A percentile compares a stretch with the other conserved stretches of the same genome.
phyloP scores from a whole-genome alignment of 345 rosid genomes.

The Hibiscus tridactylites region DNA sequence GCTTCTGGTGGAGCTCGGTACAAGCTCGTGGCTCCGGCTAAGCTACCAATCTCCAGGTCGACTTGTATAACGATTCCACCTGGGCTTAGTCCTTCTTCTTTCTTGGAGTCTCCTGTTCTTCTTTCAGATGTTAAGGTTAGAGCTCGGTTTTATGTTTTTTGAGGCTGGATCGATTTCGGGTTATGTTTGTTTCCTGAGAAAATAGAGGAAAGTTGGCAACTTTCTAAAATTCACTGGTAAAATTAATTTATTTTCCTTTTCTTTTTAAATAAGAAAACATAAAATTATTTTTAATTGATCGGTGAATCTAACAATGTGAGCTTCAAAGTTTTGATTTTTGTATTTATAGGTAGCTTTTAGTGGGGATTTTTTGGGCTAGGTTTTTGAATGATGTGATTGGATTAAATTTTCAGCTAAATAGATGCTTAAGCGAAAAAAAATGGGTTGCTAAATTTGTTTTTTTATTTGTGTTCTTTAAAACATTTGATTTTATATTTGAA shows the following conservation, averaged over 20 bases:
- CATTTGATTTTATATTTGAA: constrained; percentile 12
- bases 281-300: background rate
- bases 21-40: constrained; percentile 95
- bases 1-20: constrained; percentile 64
- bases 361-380: background rate
- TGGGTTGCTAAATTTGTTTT: constrained; percentile 4
- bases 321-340: background rate
- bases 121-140: constrained; percentile 82
- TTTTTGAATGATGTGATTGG: constrained; percentile 23
- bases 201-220: constrained; percentile 13
- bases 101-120: constrained; percentile 90
- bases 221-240: background rate
- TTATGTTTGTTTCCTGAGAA: constrained; percentile 14
- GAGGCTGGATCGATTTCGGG: constrained; percentile 6
- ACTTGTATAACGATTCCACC: constrained; percentile 70
- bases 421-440: constrained; percentile 18
- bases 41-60: constrained; percentile 95
- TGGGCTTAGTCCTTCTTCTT: constrained; percentile 86
- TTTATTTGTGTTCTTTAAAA: background rate
- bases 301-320: background rate
- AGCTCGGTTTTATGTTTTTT: background rate
- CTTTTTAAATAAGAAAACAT: background rate
- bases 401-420: constrained; percentile 23
- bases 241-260: background rate
- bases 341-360: background rate